Base-by-base conservation (phyloP, 1,284 basidiomycete genomes). In the Vanrija sp. region DNA sequence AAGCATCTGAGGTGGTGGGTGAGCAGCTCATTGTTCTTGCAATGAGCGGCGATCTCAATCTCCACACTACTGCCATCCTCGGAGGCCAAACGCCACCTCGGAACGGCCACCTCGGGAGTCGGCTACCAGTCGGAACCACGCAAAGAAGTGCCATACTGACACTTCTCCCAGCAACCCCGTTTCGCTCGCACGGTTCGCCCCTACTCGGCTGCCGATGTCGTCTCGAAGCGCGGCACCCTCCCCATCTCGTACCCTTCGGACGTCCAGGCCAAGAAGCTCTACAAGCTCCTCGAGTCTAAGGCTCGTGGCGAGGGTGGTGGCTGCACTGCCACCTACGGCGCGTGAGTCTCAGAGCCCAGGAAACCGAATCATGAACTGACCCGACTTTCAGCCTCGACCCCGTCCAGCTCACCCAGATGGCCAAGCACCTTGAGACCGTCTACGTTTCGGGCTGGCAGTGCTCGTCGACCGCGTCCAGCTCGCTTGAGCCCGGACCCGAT, bases 361-460 rank as follows among this genome's bases (percentile, higher is more conserved):
- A n/a, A n/a, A n/a, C n/a, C n/a, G n/a, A 39, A 22, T 6, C 35
- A 16, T n/a, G 24, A 46, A 16, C 10, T 9, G 6, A 38, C n/a
- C 12, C 23, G 49, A 43, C 25, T 9, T 42, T 14, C 62, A 94
- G 91, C 27, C 85, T 98, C 60, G 96, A 98, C 77, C 92, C 94
- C 2, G 93, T 98, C 14, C 95, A 98, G 78, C 83, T 83, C 41
- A 83, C 92, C 0, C 95, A 99, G 76, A 97, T 98, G 93, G 96
- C 93, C 8, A 83, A 83, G 66, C 84, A 93, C 75, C 90, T 96
- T 68, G 91, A 98, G 71, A 88, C 91, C 20, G 87, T 98, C 45
- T 98, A 98, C 73, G 82, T 99, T 23, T 96, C 91, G 38, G 95
- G 95, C 23, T 99, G 95, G 94, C 90, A 83, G 85, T 90, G 88